These are phyloP conservation scores for Cyberlindnera japonica DNA, from an alignment of 805 yeast genomes.

Conservation along the genomic window DNA sequence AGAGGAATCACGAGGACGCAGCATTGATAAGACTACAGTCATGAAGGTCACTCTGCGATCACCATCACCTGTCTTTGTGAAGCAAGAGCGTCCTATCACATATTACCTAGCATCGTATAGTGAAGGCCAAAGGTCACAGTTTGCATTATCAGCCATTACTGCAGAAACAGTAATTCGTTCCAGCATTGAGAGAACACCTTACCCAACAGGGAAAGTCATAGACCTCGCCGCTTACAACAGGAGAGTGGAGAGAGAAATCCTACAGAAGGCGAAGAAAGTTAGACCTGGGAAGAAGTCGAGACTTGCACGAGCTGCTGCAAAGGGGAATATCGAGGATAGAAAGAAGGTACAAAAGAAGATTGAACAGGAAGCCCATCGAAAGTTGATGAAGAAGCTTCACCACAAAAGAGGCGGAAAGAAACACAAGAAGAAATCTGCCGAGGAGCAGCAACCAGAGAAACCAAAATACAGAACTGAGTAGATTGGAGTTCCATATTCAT, in stretches of 20 bases:
- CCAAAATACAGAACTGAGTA: conserved; percentile 24
- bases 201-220: conserved; percentile 14
- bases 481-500: too few relatives aligned
- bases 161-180: conserved; percentile 16
- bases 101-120: conserved; percentile 21
- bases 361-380: conserved; percentile 15
- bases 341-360: conserved; percentile 8
- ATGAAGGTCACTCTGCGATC: conserved; percentile 22
- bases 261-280: conserved; percentile 9
- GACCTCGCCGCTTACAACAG: conserved; percentile 18
- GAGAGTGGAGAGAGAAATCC: conserved; percentile 13
- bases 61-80: conserved; percentile 24
- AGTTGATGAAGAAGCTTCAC: conserved; percentile 23
- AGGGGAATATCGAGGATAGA: conserved; percentile 11
- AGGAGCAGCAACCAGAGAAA: conserved; percentile 2
- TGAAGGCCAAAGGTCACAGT: conserved; percentile 8
- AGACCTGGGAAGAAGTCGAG: conserved; percentile 29
- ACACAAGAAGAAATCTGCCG: conserved; percentile 20
- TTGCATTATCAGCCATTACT: conserved; percentile 16
- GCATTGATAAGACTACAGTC: conserved; percentile 8
- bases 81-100: conserved; percentile 23
- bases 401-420: conserved; percentile 26
- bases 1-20: conserved; percentile 15
- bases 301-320: conserved; percentile 12
- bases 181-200: conserved; percentile 2